Percentiles rank a stretch among this genome's conserved stretches.
Evolutionary conservation across 352 stramenopile species (phyloP).

Genomic region (Phytopythium ostracodes): DNA sequence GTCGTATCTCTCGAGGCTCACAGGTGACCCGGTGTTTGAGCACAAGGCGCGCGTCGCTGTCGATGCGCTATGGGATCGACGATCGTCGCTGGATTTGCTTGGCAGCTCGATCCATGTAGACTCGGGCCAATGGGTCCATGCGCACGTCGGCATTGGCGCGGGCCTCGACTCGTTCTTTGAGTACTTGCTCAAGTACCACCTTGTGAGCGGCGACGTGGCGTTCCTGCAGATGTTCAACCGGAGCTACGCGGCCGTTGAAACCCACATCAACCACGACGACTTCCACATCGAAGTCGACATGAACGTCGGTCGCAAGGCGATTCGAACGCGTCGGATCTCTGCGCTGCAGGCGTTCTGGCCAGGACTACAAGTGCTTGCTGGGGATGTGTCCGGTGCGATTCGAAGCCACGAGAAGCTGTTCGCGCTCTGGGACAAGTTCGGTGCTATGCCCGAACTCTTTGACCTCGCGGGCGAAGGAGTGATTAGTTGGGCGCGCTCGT

Average conservation of each 20-base stretch:
- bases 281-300: conserved; percentile 88
- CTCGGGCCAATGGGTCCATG: conserved; percentile 79
- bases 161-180: conserved; percentile 98
- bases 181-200: conserved; percentile 97
- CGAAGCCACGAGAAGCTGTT: conserved; percentile 93
- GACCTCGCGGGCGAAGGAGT: conserved; percentile 61
- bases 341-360: conserved; percentile 97
- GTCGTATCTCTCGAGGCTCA: conserved; percentile 89
- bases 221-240: conserved; percentile 92
- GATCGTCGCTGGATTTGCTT: conserved; percentile 87
- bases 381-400: conserved; percentile 89
- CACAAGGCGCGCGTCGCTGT: conserved; percentile 54
- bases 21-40: conserved; percentile 56
- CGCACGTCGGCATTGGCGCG: conserved; percentile 83
- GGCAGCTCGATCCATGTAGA: conserved; percentile 94
- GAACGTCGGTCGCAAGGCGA: conserved; percentile 50
- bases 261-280: conserved; percentile 67
- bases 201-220: conserved; percentile 91
- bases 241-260: conserved; percentile 76
- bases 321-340: conserved; percentile 66
- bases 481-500: conserved; percentile 77
- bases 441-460: conserved; percentile 95
- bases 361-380: conserved; percentile 93
- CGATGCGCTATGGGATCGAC: conserved; percentile 70
- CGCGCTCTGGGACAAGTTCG: conserved; percentile 92